Base-by-base conservation (phyloP, 176 grass and related monocot species). In the Cenchrus purpureus region DNA sequence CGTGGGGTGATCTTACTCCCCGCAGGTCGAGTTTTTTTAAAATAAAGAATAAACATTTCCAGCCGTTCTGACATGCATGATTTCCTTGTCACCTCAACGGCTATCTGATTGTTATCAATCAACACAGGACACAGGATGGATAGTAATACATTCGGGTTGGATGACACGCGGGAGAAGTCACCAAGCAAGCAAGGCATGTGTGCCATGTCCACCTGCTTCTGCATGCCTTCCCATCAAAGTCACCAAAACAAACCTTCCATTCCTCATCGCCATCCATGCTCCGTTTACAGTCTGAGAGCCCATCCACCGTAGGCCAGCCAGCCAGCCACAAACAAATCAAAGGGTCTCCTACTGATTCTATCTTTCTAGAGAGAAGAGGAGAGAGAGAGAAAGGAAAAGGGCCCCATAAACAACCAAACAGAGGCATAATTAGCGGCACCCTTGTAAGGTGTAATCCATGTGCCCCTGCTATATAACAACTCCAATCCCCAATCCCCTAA, bases 111-210 rank as follows among this genome's bases (percentile, higher is more conserved):
- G 78, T 66, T 1, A 20, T 50, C 69, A 37, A 7, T 14, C 48
- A 0, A 19, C 6, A 14, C 2, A 6, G 1, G 9, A 61, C 8
- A 4, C 20, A 11, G 8, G 20, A 11, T 32, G 64, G 37, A 72
- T n/a, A 40, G 72, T 80, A 66, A 84, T 29, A 50, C n/a, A n/a
- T 69, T 31, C 13, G 28, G 16, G 69, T 42, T 79, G 80, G 84
- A 79, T 68, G 84, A 73, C 74, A 79, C 71, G 22, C 71, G 22
- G 68, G 14, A 34, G 49, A 50, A 25, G 7, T 7, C 29, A 87
- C 85, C 34, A 5, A 64, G 80, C 80, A 84, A 91, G 85, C 89
- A 91, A 90, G 89, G 81, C 80, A 91, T 91, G 89, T 79, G 89
- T 87, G 71, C 59, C 80, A 40, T 87, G 89, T 84, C 84, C 80